phyloP scores from a whole-genome alignment of 2,329 filamentous ascomycete genomes.

The Talaromyces marneffei region DNA sequence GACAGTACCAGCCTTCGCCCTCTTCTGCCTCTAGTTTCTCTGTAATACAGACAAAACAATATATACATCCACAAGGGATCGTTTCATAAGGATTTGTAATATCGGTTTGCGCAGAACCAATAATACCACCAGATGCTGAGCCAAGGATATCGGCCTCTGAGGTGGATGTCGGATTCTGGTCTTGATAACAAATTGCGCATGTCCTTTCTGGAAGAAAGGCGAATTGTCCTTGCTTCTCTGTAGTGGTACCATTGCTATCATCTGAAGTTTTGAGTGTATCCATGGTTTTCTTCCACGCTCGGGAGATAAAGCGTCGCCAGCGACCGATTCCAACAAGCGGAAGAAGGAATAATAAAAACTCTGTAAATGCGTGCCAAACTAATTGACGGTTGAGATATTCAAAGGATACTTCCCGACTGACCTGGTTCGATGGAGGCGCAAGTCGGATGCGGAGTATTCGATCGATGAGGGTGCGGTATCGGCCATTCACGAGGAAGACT shows the following conservation, averaged over 20 bases:
- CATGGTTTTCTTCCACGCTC: slow-evolving; percentile 78
- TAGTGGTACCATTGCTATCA: slow-evolving; percentile 46
- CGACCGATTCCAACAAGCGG: slow-evolving; percentile 90
- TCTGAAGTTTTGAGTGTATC: slow-evolving; percentile 48
- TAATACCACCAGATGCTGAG: slow-evolving; percentile 66
- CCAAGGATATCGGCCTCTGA: slow-evolving; percentile 72
- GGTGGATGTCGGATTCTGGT: slow-evolving; percentile 69
- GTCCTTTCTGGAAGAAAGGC: slow-evolving; percentile 85
- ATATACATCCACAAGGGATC: slow-evolving; percentile 81
- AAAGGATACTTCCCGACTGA: slow-evolving; percentile 87
- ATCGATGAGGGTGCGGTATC: slow-evolving; percentile 86
- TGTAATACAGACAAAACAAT: slow-evolving; percentile 94
- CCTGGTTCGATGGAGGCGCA: slow-evolving; percentile 75
- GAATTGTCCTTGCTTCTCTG: slow-evolving; percentile 61
- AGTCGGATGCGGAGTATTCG: slow-evolving; percentile 77
- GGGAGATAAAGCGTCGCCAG: slow-evolving; percentile 83
- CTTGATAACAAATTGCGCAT: slow-evolving; percentile 94
- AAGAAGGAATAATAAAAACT: slow-evolving; percentile 95
- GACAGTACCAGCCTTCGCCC: slow-evolving; percentile 86
- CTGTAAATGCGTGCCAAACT: slow-evolving; percentile 99
- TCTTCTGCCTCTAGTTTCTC: slow-evolving; percentile 86
- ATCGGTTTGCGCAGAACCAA: slow-evolving; percentile 84
- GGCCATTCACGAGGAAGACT: slow-evolving; percentile 82
- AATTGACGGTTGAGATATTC: slow-evolving; percentile 96
- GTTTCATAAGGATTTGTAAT: slow-evolving; percentile 95